phyloP scores from a whole-genome alignment of 345 rosid species.

The Camelina hispida region DNA sequence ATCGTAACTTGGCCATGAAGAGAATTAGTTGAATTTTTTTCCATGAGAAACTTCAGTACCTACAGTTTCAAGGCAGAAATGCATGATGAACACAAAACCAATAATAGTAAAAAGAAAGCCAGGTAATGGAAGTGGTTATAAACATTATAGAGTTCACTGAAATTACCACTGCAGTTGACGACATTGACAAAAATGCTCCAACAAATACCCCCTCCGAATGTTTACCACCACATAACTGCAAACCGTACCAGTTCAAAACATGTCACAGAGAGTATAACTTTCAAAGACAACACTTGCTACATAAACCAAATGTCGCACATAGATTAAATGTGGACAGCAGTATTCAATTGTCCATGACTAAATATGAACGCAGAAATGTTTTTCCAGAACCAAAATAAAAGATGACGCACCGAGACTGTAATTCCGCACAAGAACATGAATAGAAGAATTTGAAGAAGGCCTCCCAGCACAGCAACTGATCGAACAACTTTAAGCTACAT shows the following conservation, averaged over 20 bases:
- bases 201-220: constrained; percentile 88
- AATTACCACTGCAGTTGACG: constrained; percentile 94
- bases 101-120: background rate
- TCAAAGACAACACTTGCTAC: background rate
- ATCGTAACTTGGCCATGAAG: constrained; percentile 90
- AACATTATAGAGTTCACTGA: constrained; percentile 21
- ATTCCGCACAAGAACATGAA: constrained; percentile 90
- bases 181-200: constrained; percentile 91
- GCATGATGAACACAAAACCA: constrained; percentile 12
- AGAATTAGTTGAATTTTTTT: constrained; percentile 68
- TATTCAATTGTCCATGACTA: background rate
- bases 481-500: constrained; percentile 92
- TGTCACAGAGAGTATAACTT: constrained; percentile 4
- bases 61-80: constrained; percentile 32
- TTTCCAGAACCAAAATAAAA: background rate
- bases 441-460: constrained; percentile 79
- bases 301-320: constrained; percentile 5
- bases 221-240: constrained; percentile 92
- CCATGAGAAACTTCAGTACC: constrained; percentile 95
- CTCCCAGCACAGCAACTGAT: constrained; percentile 90
- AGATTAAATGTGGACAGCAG: background rate
- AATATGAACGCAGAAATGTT: background rate
- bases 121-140: constrained; percentile 8
- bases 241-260: constrained; percentile 33
- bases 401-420: constrained; percentile 65